Conservation (phyloP, 164 flowering plant genomes). For the Kingdonia uniflora region DNA sequence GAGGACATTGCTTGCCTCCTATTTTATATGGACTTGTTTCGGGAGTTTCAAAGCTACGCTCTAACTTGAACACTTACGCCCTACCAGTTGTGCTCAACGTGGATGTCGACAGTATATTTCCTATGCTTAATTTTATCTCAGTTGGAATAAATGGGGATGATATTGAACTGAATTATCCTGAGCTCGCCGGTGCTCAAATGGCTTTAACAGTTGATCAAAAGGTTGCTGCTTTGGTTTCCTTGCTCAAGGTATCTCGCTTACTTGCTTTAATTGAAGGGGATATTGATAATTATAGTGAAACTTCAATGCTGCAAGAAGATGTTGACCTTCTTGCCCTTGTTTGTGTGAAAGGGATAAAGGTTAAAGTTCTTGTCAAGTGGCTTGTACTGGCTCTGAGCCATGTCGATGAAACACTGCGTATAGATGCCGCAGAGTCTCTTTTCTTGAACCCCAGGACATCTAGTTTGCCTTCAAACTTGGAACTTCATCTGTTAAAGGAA, state of each 20-base stretch:
- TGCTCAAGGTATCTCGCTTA: conserved; percentile 81
- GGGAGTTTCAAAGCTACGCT: conserved; percentile 69
- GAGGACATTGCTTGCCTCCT: conserved; percentile 72
- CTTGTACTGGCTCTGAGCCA: conserved; percentile 72
- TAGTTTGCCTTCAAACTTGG: conserved; percentile 81
- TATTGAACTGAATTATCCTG: conserved; percentile 22
- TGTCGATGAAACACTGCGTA: conserved; percentile 82
- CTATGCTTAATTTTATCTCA: conserved; percentile 70
- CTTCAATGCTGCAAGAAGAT: conserved; percentile 10
- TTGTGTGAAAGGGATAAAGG: conserved; percentile 51
- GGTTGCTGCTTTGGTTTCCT: conserved; percentile 78
- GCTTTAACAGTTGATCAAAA: conserved; percentile 46
- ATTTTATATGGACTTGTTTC: conserved; percentile 77
- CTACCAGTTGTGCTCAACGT: conserved; percentile 67
- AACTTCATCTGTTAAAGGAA: conserved; percentile 67
- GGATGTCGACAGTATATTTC: conserved; percentile 83
- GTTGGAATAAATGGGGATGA: conserved; percentile 30
- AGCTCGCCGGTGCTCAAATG: conserved; percentile 21
- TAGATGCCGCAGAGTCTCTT: conserved; percentile 90
- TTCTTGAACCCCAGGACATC: conserved; percentile 88
- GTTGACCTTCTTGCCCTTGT: conserved; percentile 32
- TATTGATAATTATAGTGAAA: conserved; percentile 37
- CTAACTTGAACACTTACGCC: conserved; percentile 91
- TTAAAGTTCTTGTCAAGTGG: conserved; percentile 63
- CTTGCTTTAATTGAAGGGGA: conserved; percentile 93